Percentiles rank a stretch among this genome's conserved stretches.
These are phyloP conservation scores for Aureobasidium zeae DNA, from an alignment of 2,329 filamentous ascomycete genomes.

Conservation along the genomic window DNA sequence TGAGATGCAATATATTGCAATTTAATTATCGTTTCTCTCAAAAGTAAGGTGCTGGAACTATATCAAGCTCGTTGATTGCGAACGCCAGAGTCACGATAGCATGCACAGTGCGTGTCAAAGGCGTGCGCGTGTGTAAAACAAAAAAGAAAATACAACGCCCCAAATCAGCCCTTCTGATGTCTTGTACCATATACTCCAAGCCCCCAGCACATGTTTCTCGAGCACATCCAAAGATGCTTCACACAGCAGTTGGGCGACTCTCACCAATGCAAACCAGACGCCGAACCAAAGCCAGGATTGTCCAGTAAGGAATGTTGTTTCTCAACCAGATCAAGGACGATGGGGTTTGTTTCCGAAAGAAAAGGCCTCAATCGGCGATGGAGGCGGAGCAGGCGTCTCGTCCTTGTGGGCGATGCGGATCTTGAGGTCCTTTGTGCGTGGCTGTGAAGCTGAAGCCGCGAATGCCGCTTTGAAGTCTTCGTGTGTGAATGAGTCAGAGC, in stretches of 20 bases:
- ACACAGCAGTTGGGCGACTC: no score
- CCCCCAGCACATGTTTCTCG: background rate
- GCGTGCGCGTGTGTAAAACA: no score
- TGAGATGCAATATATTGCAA: slow-evolving; percentile 1
- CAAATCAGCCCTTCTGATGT: background rate
- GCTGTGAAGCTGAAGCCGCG: slow-evolving; percentile 15
- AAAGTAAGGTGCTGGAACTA: background rate
- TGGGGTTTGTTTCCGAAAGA: background rate
- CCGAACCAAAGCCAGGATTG: no score
- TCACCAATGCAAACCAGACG: no score
- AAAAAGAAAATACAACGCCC: background rate
- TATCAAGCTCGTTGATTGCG: background rate
- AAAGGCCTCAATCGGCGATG: slow-evolving; percentile 16
- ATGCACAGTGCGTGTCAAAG: background rate
- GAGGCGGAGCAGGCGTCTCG: slow-evolving; percentile 17
- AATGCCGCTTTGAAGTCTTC: slow-evolving; percentile 18
- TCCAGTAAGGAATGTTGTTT: no score
- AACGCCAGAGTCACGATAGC: background rate
- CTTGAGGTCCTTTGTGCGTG: slow-evolving; percentile 17
- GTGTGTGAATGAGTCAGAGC: slow-evolving; percentile 18
- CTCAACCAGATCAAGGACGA: background rate
- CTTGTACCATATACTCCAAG: background rate
- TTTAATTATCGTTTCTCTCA: slow-evolving; percentile 3
- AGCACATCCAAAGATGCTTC: no score
- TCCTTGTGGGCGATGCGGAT: slow-evolving; percentile 18